These are phyloP conservation scores for Colletotrichum chlorophyti DNA, from an alignment of 2,329 filamentous ascomycete genomes.

Conservation along the genomic window DNA sequence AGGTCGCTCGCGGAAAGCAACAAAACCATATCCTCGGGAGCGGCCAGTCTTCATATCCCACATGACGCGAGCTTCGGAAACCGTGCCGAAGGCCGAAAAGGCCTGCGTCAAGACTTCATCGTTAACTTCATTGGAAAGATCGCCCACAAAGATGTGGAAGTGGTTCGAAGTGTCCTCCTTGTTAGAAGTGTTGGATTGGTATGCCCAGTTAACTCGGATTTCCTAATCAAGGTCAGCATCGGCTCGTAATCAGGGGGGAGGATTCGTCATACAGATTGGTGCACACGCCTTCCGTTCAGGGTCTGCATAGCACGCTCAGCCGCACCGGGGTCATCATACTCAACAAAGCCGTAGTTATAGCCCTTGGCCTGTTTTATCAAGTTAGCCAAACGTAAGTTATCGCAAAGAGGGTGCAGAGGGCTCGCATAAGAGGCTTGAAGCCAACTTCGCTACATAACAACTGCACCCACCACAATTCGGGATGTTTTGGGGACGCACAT, in stretches of 20 bases:
- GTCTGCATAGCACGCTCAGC: conserved; percentile 98
- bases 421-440: not conserved
- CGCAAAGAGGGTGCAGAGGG: not conserved
- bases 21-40: conserved; percentile 96
- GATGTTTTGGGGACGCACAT: conserved; percentile 67
- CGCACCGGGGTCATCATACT: conserved; percentile 96
- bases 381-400: too few species aligned
- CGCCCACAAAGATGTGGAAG: conserved; percentile 98
- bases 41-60: conserved; percentile 99
- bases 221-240: conserved; percentile 66
- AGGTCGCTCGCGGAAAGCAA: conserved; percentile 91
- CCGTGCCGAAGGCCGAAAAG: conserved; percentile 93
- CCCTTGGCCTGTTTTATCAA: conserved; percentile 77
- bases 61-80: conserved; percentile 98
- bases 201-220: conserved; percentile 99
- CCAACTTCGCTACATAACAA: not conserved
- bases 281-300: conserved; percentile 91
- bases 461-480: not conserved
- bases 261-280: conserved; percentile 80
- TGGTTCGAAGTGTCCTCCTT: conserved; percentile 99
- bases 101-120: conserved; percentile 93
- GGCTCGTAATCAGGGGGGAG: not conserved
- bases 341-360: conserved; percentile 98
- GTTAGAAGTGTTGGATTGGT: conserved; percentile 91
- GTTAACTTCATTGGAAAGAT: conserved; percentile 98